phyloP scores from a whole-genome alignment of 371 early-diverging fungal genomes.

The Sporodiniella umbellata region DNA sequence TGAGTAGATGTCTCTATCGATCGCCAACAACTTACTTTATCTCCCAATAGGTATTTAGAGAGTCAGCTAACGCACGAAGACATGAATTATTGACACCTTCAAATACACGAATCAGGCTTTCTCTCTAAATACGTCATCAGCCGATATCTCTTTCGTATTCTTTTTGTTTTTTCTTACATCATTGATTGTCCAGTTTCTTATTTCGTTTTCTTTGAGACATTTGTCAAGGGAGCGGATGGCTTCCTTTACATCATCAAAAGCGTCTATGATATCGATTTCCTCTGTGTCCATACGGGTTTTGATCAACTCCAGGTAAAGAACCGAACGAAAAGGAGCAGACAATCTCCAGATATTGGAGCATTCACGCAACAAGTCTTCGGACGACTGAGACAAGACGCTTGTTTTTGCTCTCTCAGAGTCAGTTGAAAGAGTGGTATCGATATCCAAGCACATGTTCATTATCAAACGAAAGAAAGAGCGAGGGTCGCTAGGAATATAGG shows the following conservation, averaged over 20 bases:
- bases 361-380: slow-evolving; percentile 59
- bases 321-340: slow-evolving; percentile 57
- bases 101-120: slow-evolving; percentile 30
- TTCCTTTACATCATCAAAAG: slow-evolving; percentile 22
- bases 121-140: slow-evolving; percentile 9
- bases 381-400: slow-evolving; percentile 47
- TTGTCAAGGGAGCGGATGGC: slow-evolving; percentile 39
- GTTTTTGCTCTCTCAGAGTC: slow-evolving; percentile 43
- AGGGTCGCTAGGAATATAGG: slow-evolving; percentile 51
- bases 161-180: slow-evolving; percentile 27
- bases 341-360: slow-evolving; percentile 65
- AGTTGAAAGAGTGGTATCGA: slow-evolving; percentile 32
- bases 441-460: slow-evolving; percentile 52
- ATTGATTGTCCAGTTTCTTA: slow-evolving; percentile 41
- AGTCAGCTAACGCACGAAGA: slow-evolving; percentile 25
- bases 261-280: slow-evolving; percentile 34
- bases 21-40: slow-evolving; percentile 19
- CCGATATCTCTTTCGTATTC: not conserved
- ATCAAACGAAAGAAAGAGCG: slow-evolving; percentile 48
- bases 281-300: slow-evolving; percentile 43
- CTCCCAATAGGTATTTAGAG: slow-evolving; percentile 37
- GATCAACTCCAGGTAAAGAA: slow-evolving; percentile 58
- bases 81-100: slow-evolving; percentile 34
- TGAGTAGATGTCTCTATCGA: not conserved
- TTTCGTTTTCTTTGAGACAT: slow-evolving; percentile 33